Conservation (phyloP, 1,139 yeast species). For the Taphrina populina region DNA sequence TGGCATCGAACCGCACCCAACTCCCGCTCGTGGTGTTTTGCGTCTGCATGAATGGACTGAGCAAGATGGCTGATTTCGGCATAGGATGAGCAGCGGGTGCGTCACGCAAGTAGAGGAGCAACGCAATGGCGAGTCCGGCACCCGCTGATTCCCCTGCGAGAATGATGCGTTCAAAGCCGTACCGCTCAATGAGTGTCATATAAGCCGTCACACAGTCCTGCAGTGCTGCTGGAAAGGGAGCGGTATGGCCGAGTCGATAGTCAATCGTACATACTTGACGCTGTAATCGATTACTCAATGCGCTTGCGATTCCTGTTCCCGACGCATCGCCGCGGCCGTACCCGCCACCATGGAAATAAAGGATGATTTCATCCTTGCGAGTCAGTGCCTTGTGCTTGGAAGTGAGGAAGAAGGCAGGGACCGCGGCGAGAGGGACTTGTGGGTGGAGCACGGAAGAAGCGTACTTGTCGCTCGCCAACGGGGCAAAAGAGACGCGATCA, state of each 20-base stretch:
- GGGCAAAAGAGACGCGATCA: not conserved
- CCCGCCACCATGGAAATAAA: constrained; percentile 18
- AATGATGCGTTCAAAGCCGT: not conserved
- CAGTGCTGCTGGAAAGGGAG: constrained; percentile 21
- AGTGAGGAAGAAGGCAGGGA: constrained; percentile 13
- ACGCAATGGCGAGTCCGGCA: constrained; percentile 12
- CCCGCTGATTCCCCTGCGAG: constrained; percentile 20
- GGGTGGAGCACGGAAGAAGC: not conserved
- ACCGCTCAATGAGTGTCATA: not conserved
- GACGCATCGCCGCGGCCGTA: constrained; percentile 19
- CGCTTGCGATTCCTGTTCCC: constrained; percentile 13
- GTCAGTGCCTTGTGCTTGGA: constrained; percentile 1
- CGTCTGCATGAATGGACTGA: constrained; percentile 23
- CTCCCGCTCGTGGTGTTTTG: not conserved
- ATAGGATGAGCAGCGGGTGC: not conserved
- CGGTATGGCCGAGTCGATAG: constrained; percentile 16
- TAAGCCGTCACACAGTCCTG: constrained; percentile 25
- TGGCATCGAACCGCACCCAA: not conserved
- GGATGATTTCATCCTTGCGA: not conserved
- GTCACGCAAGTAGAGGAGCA: constrained; percentile 10
- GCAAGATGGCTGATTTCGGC: not conserved
- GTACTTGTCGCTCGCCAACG: not conserved
- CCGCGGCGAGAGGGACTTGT: not conserved
- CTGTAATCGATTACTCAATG: not conserved
- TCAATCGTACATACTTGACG: constrained; percentile 7